Conservation (phyloP, 352 stramenopile genomes). For the Detonula confervacea region DNA sequence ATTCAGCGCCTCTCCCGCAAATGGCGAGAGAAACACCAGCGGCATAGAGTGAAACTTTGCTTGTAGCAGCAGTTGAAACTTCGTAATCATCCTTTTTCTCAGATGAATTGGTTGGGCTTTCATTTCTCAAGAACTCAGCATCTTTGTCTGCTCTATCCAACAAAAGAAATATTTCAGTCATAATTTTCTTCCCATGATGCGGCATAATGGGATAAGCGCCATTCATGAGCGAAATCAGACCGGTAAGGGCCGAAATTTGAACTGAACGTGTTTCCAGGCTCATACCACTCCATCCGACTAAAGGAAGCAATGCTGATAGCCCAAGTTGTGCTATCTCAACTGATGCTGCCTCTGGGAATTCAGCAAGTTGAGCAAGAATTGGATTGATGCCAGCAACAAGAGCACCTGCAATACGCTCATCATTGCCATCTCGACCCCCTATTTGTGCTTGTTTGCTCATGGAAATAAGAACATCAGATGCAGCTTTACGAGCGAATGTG, state of each 20-base stretch:
- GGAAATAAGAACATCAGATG: slow-evolving; percentile 21
- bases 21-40: slow-evolving; percentile 38
- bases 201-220: slow-evolving; percentile 70
- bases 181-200: slow-evolving; percentile 72
- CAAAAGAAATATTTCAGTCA: slow-evolving; percentile 58
- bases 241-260: slow-evolving; percentile 44
- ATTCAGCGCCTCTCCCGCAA: slow-evolving; percentile 35
- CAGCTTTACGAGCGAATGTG: slow-evolving; percentile 27
- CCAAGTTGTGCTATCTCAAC: slow-evolving; percentile 67
- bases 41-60: slow-evolving; percentile 30
- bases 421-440: slow-evolving; percentile 27
- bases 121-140: slow-evolving; percentile 27
- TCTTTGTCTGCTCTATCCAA: slow-evolving; percentile 43
- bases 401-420: slow-evolving; percentile 41
- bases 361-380: slow-evolving; percentile 51
- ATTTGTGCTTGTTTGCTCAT: slow-evolving; percentile 24
- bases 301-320: slow-evolving; percentile 63
- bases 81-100: slow-evolving; percentile 15
- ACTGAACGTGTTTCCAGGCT: slow-evolving; percentile 38
- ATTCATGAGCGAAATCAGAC: slow-evolving; percentile 65
- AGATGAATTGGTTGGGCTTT: slow-evolving; percentile 10
- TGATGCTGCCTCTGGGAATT: slow-evolving; percentile 44
- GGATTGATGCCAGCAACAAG: slow-evolving; percentile 70
- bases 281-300: slow-evolving; percentile 52
- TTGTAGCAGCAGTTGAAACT: slow-evolving; percentile 17